phyloP scores from a whole-genome alignment of 2,329 filamentous ascomycete genomes.

The Whalleya microplaca region DNA sequence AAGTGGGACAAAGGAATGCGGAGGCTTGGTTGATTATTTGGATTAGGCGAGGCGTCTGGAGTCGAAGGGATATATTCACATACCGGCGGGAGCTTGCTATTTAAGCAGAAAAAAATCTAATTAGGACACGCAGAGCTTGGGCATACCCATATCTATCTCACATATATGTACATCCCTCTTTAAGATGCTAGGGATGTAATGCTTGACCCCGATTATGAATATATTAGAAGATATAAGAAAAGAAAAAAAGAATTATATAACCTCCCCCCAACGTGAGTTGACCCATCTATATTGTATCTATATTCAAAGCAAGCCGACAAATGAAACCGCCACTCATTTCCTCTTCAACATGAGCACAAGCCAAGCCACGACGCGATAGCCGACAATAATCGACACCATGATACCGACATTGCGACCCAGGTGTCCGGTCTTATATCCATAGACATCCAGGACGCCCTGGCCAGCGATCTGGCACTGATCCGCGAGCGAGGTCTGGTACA shows the following conservation, averaged over 20 bases:
- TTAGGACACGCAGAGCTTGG: too few relatives aligned
- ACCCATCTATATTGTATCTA: too few relatives aligned
- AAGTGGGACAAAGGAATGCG: neutral
- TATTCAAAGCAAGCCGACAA: neutral
- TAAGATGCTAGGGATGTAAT: too few relatives aligned
- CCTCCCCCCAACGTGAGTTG: too few relatives aligned
- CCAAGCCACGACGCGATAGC: constrained; percentile 72
- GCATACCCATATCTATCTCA: too few relatives aligned
- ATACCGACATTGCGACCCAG: constrained; percentile 76
- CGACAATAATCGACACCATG: constrained; percentile 74
- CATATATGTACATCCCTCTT: too few relatives aligned
- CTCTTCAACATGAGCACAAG: constrained; percentile 52
- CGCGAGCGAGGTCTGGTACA: constrained; percentile 68
- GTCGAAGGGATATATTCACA: neutral
- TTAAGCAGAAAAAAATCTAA: neutral
- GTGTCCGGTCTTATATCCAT: constrained; percentile 68
- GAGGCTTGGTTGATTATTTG: neutral
- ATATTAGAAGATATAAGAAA: too few relatives aligned
- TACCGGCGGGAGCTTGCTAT: neutral
- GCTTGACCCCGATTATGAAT: too few relatives aligned
- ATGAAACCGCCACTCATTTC: neutral
- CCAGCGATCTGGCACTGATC: constrained; percentile 72
- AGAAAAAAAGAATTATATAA: too few relatives aligned
- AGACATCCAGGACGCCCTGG: constrained; percentile 68
- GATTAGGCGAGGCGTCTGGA: constrained; percentile 19